Conservation (phyloP, 1,284 basidiomycete genomes). For the Tilletia caries region DNA sequence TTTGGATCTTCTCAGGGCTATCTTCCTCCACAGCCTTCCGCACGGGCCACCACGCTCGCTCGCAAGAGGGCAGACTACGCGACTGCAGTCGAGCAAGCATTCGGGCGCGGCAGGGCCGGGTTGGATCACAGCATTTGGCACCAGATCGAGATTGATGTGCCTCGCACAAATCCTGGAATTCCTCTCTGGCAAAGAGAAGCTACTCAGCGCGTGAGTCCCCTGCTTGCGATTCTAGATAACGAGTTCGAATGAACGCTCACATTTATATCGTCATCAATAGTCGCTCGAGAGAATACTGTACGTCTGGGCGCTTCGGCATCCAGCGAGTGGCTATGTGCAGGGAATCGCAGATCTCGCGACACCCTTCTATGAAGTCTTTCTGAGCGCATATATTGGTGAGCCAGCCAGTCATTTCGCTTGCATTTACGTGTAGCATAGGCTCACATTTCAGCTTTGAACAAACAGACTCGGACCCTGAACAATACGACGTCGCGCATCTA, state of each 20-base stretch:
- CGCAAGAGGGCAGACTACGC: slow-evolving; percentile 90
- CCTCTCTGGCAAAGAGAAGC: slow-evolving; percentile 49
- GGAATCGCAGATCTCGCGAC: slow-evolving; percentile 54
- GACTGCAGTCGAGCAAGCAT: slow-evolving; percentile 84
- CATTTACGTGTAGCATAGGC: neutral
- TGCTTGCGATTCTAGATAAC: neutral
- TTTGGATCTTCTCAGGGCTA: slow-evolving; percentile 59
- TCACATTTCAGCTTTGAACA: neutral
- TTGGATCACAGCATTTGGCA: slow-evolving; percentile 51
- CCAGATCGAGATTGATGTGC: slow-evolving; percentile 52
- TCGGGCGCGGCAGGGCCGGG: slow-evolving; percentile 64
- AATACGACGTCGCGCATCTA: slow-evolving; percentile 44
- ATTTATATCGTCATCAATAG: neutral
- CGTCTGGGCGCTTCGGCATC: slow-evolving; percentile 53
- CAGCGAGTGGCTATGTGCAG: slow-evolving; percentile 52
- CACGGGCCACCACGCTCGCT: slow-evolving; percentile 71
- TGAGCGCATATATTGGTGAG: slow-evolving; percentile 45
- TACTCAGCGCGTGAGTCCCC: slow-evolving; percentile 36
- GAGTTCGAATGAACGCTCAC: neutral
- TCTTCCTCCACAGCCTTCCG: slow-evolving; percentile 76
- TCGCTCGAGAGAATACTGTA: slow-evolving; percentile 51
- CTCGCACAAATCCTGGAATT: slow-evolving; percentile 51
- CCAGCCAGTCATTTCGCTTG: neutral
- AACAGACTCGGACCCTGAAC: slow-evolving; percentile 34
- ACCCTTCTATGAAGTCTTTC: slow-evolving; percentile 52